These are phyloP conservation scores for Maudiozyma barnettii DNA, from an alignment of 805 yeast species.

Conservation along the genomic window DNA sequence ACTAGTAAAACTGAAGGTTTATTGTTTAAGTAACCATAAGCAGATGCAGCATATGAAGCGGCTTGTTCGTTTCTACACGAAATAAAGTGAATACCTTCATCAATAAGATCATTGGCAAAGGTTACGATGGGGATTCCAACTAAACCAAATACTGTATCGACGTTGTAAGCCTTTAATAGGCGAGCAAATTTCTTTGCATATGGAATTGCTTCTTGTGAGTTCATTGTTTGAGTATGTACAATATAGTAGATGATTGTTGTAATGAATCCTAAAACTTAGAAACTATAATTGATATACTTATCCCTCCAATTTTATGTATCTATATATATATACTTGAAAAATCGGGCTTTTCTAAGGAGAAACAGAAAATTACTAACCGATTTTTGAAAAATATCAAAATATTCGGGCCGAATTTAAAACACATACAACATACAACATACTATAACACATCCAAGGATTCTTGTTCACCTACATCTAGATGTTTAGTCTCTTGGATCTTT, in stretches of 20 bases:
- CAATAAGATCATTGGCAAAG: conserved; percentile 51
- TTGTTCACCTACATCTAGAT: not conserved
- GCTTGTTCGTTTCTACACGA: conserved; percentile 64
- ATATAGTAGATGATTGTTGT: too few species aligned
- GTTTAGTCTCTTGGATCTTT: not conserved
- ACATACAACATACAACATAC: not conserved
- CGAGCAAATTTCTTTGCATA: conserved; percentile 33
- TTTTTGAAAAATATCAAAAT: not conserved
- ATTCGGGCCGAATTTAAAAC: not conserved
- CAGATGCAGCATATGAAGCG: conserved; percentile 68
- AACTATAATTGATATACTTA: too few species aligned
- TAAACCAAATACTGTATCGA: conserved; percentile 53
- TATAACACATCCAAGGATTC: conserved; percentile 6
- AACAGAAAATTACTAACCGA: too few species aligned
- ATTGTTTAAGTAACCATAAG: conserved; percentile 56
- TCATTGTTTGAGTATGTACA: not conserved
- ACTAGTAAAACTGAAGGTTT: conserved; percentile 58
- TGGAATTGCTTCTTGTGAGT: not conserved
- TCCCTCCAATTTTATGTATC: too few species aligned
- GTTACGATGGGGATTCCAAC: conserved; percentile 74
- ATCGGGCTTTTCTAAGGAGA: too few species aligned
- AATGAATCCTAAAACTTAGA: too few species aligned
- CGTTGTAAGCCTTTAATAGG: conserved; percentile 39
- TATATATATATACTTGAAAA: too few species aligned
- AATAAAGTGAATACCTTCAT: conserved; percentile 45